Conservation (phyloP, 495 filamentous ascomycete species). For the Xylaria venustula region DNA sequence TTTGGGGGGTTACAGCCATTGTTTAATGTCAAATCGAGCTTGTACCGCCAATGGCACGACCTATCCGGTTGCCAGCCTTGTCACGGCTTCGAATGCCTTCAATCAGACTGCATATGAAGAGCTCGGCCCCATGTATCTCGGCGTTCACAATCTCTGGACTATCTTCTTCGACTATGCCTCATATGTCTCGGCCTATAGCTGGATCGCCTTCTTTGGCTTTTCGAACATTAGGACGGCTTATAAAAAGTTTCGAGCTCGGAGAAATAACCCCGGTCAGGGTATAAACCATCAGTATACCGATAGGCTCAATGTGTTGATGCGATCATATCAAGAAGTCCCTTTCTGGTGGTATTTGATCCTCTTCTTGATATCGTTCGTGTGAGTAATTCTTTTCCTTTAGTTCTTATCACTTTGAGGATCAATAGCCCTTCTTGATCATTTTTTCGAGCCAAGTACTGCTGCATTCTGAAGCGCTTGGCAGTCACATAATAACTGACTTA, state of each 20-base stretch:
- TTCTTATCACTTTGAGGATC: no score
- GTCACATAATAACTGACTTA: no score
- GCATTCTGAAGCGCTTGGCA: no score
- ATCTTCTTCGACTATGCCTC: conserved; percentile 60
- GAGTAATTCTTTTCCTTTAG: background rate
- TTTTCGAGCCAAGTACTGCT: no score
- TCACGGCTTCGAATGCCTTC: conserved; percentile 47
- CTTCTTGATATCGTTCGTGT: conserved; percentile 45
- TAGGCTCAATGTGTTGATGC: conserved; percentile 54
- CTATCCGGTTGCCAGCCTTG: conserved; percentile 47
- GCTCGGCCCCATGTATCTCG: conserved; percentile 51
- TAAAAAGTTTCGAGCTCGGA: conserved; percentile 36
- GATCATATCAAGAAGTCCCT: conserved; percentile 54
- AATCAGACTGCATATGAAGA: conserved; percentile 55
- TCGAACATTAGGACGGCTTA: conserved; percentile 42
- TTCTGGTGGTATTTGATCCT: conserved; percentile 53
- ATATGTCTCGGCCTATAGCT: conserved; percentile 53
- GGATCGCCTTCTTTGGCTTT: conserved; percentile 56
- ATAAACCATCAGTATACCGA: conserved; percentile 56
- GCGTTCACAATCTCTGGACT: conserved; percentile 51
- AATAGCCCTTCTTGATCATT: no score
- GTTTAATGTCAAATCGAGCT: conserved; percentile 55
- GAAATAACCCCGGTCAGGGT: conserved; percentile 27
- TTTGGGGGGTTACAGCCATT: conserved; percentile 48
- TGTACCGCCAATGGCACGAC: conserved; percentile 44